These are phyloP conservation scores for Fusarium sp. DNA, from an alignment of 2,329 filamentous ascomycete genomes.

Conservation along the genomic window DNA sequence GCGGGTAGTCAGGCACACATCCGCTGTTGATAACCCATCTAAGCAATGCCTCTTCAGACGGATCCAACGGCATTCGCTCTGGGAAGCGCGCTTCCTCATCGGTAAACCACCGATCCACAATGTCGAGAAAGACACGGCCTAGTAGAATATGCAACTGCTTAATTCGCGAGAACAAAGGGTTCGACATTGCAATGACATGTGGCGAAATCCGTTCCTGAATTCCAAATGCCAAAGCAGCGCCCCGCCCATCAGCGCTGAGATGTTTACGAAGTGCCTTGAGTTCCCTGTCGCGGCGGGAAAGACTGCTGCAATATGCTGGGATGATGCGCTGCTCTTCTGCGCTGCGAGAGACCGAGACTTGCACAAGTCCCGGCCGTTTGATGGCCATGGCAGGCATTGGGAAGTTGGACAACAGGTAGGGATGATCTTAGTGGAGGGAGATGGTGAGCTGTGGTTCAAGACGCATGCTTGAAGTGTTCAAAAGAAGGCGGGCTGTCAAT, in stretches of 20 bases:
- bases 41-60: constrained; percentile 21
- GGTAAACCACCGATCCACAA: constrained; percentile 29
- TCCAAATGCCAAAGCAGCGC: constrained; percentile 4
- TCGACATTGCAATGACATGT: constrained; percentile 15
- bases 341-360: constrained; percentile 36
- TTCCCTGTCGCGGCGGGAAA: constrained; percentile 22
- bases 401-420: neutral
- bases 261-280: constrained; percentile 21
- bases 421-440: no score
- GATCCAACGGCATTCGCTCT: constrained; percentile 32
- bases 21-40: constrained; percentile 15
- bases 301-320: constrained; percentile 30
- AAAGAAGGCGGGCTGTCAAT: no score
- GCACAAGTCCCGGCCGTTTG: constrained; percentile 20
- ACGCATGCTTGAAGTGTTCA: no score
- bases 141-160: constrained; percentile 21
- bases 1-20: constrained; percentile 6
- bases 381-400: constrained; percentile 23
- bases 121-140: constrained; percentile 23
- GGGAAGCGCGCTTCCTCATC: constrained; percentile 22
- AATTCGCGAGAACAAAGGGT: constrained; percentile 3
- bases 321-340: constrained; percentile 22
- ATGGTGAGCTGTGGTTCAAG: no score
- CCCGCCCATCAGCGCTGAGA: constrained; percentile 8
- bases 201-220: constrained; percentile 27